phyloP scores from a whole-genome alignment of 1,284 basidiomycete genomes.

The Cryptococcus deneoformans region DNA sequence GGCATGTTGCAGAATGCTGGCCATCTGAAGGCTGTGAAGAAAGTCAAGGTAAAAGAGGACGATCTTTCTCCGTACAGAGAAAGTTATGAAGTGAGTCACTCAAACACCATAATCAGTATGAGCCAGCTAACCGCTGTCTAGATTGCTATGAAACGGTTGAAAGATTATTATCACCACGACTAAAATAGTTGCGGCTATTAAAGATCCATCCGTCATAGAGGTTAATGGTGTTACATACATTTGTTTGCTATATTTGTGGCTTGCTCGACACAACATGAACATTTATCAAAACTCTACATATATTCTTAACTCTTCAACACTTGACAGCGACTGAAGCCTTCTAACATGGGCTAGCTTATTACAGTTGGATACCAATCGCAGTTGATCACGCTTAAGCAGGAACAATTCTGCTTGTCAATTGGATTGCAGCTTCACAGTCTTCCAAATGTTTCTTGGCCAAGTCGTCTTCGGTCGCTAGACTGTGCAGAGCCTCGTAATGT shows the following conservation, averaged over 20 bases:
- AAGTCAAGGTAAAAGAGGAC: conserved; percentile 64
- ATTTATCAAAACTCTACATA: no score
- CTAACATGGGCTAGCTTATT: no score
- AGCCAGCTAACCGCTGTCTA: background rate
- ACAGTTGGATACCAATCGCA: no score
- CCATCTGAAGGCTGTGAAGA: conserved; percentile 69
- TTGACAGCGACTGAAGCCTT: no score
- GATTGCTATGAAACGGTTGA: conserved; percentile 35
- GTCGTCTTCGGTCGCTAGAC: conserved; percentile 23
- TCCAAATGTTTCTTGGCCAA: background rate
- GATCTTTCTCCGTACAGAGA: conserved; percentile 59
- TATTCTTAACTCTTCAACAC: no score
- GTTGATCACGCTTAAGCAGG: no score
- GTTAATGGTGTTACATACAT: background rate
- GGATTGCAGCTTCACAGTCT: background rate
- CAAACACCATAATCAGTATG: background rate
- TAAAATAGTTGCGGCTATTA: background rate
- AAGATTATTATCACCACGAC: conserved; percentile 24
- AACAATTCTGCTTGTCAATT: no score
- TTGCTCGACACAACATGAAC: no score
- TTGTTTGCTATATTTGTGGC: no score
- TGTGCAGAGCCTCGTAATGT: background rate
- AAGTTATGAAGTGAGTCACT: conserved; percentile 60
- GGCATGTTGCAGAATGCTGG: conserved; percentile 71
- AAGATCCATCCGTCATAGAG: no score